Evolutionary conservation across 257 asterid genomes (phyloP).

Genomic region (Rhazya stricta): DNA sequence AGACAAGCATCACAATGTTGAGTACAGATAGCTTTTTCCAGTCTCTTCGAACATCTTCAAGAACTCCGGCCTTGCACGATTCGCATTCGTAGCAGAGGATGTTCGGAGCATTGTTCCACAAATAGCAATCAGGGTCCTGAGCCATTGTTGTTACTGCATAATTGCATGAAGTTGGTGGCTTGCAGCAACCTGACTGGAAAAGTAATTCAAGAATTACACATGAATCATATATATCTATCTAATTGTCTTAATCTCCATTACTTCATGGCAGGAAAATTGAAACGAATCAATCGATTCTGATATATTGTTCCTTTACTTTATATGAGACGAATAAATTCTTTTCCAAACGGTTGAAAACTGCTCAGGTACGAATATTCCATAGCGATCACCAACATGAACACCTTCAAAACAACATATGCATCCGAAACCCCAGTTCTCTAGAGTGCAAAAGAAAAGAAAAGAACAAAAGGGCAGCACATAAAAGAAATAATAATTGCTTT

Average conservation of each 20-base stretch:
- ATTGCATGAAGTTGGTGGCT: conserved; percentile 89
- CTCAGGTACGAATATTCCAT: neutral
- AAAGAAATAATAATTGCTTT: neutral
- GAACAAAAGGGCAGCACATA: neutral
- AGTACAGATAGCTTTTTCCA: conserved; percentile 91
- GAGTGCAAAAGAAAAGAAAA: neutral
- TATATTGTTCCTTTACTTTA: neutral
- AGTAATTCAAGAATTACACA: neutral
- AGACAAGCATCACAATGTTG: conserved; percentile 64
- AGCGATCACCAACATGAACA: neutral
- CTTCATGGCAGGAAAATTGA: neutral
- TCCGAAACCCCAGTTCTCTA: neutral
- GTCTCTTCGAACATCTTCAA: conserved; percentile 66
- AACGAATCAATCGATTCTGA: neutral
- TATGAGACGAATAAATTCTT: conserved; percentile 17
- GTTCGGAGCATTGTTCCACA: conserved; percentile 70
- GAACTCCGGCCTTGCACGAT: conserved; percentile 94
- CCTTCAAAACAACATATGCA: neutral
- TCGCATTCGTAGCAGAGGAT: conserved; percentile 80
- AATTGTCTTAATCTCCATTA: neutral
- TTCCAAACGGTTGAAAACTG: neutral
- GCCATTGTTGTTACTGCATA: conserved; percentile 43
- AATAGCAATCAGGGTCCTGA: conserved; percentile 78
- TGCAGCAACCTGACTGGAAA: conserved; percentile 92
- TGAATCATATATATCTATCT: too few relatives aligned